Conservation (phyloP, 345 rosid genomes). For the Viola odorata region DNA sequence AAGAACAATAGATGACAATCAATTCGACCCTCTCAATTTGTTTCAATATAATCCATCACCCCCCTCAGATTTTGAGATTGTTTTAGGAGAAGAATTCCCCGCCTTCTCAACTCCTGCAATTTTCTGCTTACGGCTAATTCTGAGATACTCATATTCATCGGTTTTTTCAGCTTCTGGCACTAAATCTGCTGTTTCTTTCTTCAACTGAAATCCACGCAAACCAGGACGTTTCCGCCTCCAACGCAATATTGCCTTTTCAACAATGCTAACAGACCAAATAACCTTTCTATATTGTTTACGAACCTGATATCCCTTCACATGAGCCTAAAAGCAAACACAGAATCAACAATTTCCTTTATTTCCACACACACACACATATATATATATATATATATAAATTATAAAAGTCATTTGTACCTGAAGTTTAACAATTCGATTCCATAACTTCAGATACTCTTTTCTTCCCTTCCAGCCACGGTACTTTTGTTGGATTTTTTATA, state of each 20-base stretch:
- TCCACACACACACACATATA: too few species aligned
- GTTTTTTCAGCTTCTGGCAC: slow-evolving; percentile 18
- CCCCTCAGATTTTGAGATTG: too few species aligned
- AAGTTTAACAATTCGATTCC: slow-evolving; percentile 48
- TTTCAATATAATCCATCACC: too few species aligned
- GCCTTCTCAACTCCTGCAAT: slow-evolving; percentile 48
- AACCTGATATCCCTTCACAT: slow-evolving; percentile 61
- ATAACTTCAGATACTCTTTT: slow-evolving; percentile 48
- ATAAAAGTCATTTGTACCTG: slow-evolving; percentile 36
- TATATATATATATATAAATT: too few species aligned
- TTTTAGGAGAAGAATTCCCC: too few species aligned
- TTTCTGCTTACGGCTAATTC: slow-evolving; percentile 49
- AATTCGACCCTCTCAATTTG: too few species aligned
- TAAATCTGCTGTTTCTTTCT: slow-evolving; percentile 6
- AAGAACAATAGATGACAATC: too few species aligned
- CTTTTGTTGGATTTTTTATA: slow-evolving; percentile 47
- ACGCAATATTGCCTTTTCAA: slow-evolving; percentile 56
- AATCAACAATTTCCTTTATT: slow-evolving; percentile 1
- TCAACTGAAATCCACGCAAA: slow-evolving; percentile 48
- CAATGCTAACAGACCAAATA: slow-evolving; percentile 58
- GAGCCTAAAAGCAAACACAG: slow-evolving; percentile 41
- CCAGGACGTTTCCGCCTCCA: slow-evolving; percentile 66
- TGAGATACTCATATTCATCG: slow-evolving; percentile 52
- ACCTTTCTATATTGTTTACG: slow-evolving; percentile 55
- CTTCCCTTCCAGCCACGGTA: slow-evolving; percentile 68